Evolutionary conservation across 495 filamentous ascomycete species (phyloP).

Genomic region (Daldinia concentrica): DNA sequence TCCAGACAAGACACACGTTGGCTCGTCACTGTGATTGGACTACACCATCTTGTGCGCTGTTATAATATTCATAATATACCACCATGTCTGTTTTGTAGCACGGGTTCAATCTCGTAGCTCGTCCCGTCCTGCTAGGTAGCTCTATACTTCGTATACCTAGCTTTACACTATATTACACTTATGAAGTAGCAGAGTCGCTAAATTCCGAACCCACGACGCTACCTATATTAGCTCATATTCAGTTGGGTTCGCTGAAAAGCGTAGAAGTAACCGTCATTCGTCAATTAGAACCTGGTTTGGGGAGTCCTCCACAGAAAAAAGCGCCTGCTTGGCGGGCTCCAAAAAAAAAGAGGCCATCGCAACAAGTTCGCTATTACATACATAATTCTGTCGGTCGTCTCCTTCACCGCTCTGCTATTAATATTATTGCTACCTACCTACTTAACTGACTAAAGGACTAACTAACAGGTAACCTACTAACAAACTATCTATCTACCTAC

Average conservation of each 20-base stretch:
- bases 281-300: slow-evolving; percentile 36
- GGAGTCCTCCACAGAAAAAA: slow-evolving; percentile 22
- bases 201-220: slow-evolving; percentile 33
- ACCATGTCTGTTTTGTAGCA: neutral
- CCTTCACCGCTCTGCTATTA: slow-evolving; percentile 27
- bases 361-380: slow-evolving; percentile 25
- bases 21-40: neutral
- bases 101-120: neutral
- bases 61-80: slow-evolving; percentile 7
- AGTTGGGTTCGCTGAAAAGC: slow-evolving; percentile 16
- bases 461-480: neutral
- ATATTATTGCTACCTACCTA: neutral
- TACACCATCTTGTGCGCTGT: neutral
- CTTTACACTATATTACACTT: neutral
- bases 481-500: neutral
- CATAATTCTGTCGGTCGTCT: neutral
- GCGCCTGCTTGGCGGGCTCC: slow-evolving; percentile 28
- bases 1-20: neutral
- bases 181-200: slow-evolving; percentile 10
- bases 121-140: too few species aligned
- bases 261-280: slow-evolving; percentile 19
- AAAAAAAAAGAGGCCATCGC: slow-evolving; percentile 35
- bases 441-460: neutral
- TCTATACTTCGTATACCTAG: neutral
- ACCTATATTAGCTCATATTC: slow-evolving; percentile 7